phyloP scores from a whole-genome alignment of 257 asterid species.

The Cordia subcordata region DNA sequence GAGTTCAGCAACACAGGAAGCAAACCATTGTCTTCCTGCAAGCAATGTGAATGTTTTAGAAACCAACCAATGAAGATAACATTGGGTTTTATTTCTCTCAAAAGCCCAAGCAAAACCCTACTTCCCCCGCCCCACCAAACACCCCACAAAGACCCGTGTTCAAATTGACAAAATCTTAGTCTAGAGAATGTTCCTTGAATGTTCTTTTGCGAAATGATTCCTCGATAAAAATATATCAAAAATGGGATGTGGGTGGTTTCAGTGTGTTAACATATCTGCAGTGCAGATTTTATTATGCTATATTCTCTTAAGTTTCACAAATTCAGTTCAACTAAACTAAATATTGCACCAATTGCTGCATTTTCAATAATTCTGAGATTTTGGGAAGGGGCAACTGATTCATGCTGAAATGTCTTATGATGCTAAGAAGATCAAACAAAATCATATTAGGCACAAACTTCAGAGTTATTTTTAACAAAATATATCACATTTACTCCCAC shows the following conservation, averaged over 20 bases:
- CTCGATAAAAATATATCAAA: too few relatives aligned
- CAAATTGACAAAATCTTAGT: not conserved
- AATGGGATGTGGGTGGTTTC: too few relatives aligned
- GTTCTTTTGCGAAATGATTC: not conserved
- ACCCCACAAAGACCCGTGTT: too few relatives aligned
- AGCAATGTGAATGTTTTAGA: constrained; percentile 8
- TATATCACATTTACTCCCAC: too few relatives aligned
- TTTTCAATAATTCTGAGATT: not conserved
- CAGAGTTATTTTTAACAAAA: too few relatives aligned
- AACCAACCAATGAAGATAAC: constrained; percentile 5
- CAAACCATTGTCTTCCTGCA: constrained; percentile 6
- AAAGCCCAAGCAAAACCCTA: constrained; percentile 1
- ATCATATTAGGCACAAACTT: not conserved
- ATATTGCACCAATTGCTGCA: not conserved
- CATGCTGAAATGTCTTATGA: not conserved
- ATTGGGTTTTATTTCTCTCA: not conserved
- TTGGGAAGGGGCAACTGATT: not conserved
- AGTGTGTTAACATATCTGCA: too few relatives aligned
- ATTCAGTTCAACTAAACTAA: too few relatives aligned
- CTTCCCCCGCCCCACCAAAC: too few relatives aligned
- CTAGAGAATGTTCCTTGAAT: not conserved
- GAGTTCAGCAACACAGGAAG: constrained; percentile 18
- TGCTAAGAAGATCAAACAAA: too few relatives aligned
- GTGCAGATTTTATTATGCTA: too few relatives aligned
- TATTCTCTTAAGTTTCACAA: too few relatives aligned